Percentiles rank a stretch among this genome's conserved stretches.
These are phyloP conservation scores for Glycine soja DNA, from an alignment of 306 rosid species.

Conservation along the genomic window DNA sequence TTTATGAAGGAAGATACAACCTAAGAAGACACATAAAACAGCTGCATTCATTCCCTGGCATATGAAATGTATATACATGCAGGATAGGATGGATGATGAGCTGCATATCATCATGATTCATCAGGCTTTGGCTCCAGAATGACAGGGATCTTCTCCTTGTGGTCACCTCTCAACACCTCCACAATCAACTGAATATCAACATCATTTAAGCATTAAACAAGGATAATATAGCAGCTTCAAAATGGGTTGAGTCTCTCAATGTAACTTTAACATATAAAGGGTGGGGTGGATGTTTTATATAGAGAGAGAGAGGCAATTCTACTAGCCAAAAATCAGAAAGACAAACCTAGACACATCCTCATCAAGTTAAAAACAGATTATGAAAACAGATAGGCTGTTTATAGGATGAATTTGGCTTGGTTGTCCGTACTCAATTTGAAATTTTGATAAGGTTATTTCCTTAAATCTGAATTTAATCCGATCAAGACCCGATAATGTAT, in stretches of 20 bases:
- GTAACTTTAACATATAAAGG: not conserved
- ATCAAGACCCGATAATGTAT: not conserved
- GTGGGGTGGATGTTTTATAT: not conserved
- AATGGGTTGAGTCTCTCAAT: not conserved
- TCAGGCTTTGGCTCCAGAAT: slow-evolving; percentile 90
- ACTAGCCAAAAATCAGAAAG: not conserved
- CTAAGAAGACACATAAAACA: slow-evolving; percentile 47
- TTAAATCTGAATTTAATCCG: not conserved
- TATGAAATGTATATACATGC: slow-evolving; percentile 50
- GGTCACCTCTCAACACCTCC: slow-evolving; percentile 96
- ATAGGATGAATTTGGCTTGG: not conserved
- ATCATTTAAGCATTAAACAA: slow-evolving; percentile 3
- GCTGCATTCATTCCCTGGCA: slow-evolving; percentile 41
- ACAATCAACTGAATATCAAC: slow-evolving; percentile 71
- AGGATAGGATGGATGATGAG: slow-evolving; percentile 32
- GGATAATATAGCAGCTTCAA: slow-evolving; percentile 20
- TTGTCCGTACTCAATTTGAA: not conserved
- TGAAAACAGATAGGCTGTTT: slow-evolving; percentile 8
- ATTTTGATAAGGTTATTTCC: not conserved
- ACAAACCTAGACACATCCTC: not conserved
- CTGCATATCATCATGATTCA: slow-evolving; percentile 64
- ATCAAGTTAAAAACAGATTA: slow-evolving; percentile 1
- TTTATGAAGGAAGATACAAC: slow-evolving; percentile 41
- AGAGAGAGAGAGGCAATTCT: not conserved
- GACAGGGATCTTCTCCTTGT: slow-evolving; percentile 92